Evolutionary conservation across 805 yeast genomes (phyloP).

Genomic region (Cyberlindnera samutprakarnensis): DNA sequence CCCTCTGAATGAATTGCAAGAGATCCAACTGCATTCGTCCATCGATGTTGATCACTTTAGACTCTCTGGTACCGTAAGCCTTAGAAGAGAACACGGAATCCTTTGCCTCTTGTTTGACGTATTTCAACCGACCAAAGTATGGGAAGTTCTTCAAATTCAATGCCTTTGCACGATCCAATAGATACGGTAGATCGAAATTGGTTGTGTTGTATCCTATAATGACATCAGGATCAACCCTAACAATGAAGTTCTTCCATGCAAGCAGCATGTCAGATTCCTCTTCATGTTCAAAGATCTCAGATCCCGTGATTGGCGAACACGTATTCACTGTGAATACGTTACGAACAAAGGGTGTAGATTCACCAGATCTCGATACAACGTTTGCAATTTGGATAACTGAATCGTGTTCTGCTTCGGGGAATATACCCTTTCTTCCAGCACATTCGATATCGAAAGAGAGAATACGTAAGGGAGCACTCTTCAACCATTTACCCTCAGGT

Average conservation of each 20-base stretch:
- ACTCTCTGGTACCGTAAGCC: slow-evolving; percentile 95
- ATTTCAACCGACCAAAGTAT: slow-evolving; percentile 70
- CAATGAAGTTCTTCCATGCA: slow-evolving; percentile 83
- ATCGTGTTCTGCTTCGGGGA: slow-evolving; percentile 91
- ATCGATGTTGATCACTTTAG: slow-evolving; percentile 84
- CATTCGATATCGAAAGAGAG: slow-evolving; percentile 97
- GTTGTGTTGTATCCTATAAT: slow-evolving; percentile 94
- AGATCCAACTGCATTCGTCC: slow-evolving; percentile 95
- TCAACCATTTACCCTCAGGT: slow-evolving; percentile 90
- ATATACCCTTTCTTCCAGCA: slow-evolving; percentile 94
- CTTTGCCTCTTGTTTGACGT: slow-evolving; percentile 66
- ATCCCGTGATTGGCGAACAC: slow-evolving; percentile 90
- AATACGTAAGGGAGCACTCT: slow-evolving; percentile 88
- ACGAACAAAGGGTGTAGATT: slow-evolving; percentile 80
- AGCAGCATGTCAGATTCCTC: slow-evolving; percentile 76
- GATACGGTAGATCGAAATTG: slow-evolving; percentile 91
- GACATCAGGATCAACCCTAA: slow-evolving; percentile 87
- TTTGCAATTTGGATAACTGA: slow-evolving; percentile 97
- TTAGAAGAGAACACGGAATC: slow-evolving; percentile 85
- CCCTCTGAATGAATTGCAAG: slow-evolving; percentile 89
- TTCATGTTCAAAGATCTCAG: slow-evolving; percentile 71
- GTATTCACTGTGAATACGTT: slow-evolving; percentile 91
- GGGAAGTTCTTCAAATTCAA: slow-evolving; percentile 64
- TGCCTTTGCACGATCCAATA: slow-evolving; percentile 79
- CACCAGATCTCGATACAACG: slow-evolving; percentile 82